Base-by-base conservation (phyloP, 352 stramenopile species). In the Plasmopara viticola region DNA sequence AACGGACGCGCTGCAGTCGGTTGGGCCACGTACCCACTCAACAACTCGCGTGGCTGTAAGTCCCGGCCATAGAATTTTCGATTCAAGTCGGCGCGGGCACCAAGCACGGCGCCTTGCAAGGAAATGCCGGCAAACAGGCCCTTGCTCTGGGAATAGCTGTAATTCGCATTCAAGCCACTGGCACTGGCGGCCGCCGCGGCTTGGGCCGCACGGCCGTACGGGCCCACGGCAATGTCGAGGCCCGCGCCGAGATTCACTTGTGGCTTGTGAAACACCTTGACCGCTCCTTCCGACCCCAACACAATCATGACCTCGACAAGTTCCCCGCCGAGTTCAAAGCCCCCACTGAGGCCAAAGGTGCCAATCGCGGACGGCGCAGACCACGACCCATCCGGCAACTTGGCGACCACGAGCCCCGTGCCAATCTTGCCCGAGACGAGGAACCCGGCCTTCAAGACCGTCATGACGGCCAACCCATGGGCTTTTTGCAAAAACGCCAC, bases 71-170 rank as follows among this genome's bases (percentile, higher is more conserved):
- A 97, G 65, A 96, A 96, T 46, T 90, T 93, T 63, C 94, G 84
- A 60, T 97, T 97, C 18, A 96, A 67, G 34, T 93, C 68, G 13
- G 77, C 65, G 10, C 90, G 70, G 13, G 81, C 75, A 14, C 78
- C 67, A 44, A 97, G 72, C 14, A 96, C 70, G 12, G 85, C 79
- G 6, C 87, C 88, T 53, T 96, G 86, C 41, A 97, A 65, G 5
- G 82, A 95, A 46, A 96, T 81, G 7, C 91, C 91, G 0, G 85
- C 89, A 64, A 91, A 97, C 9, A 97, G 60, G n/a, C 91, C 91
- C 46, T 96, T 96, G 44, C 77, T 92, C 14, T 95, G 70, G 44
- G 70, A 90, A 60, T 97, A 97, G 33, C 86, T 95, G 66, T 97
- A 97, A 57, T 97, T 96, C 12, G 86, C 56, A 69, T 91, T 74